These are phyloP conservation scores for Entoloma clypeatum DNA, from an alignment of 1,284 basidiomycete genomes.

Conservation along the genomic window DNA sequence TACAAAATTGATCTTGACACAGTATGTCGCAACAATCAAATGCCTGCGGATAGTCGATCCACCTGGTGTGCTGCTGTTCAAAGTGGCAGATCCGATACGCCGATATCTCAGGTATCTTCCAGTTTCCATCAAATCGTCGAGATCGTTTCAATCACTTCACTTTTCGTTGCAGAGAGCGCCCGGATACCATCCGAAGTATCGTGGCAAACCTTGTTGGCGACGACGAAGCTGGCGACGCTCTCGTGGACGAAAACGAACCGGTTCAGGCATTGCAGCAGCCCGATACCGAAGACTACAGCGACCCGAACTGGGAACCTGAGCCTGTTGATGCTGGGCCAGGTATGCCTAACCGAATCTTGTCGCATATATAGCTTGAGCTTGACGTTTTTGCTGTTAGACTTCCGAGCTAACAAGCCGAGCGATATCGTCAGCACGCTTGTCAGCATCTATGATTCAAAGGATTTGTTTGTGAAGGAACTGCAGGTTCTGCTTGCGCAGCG, in stretches of 20 bases:
- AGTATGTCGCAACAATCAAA: conserved; percentile 95
- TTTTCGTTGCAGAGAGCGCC: conserved; percentile 57
- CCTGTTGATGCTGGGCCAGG: conserved; percentile 91
- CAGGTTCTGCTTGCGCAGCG: conserved; percentile 86
- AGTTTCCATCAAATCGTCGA: neutral
- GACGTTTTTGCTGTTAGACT: too few species aligned
- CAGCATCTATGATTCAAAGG: conserved; percentile 93
- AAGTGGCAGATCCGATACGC: conserved; percentile 88
- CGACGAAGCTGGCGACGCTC: conserved; percentile 74
- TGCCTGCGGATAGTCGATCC: conserved; percentile 90
- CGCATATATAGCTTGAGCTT: conserved; percentile 1
- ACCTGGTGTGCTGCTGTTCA: conserved; percentile 86
- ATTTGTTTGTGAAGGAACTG: conserved; percentile 90
- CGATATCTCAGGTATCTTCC: conserved; percentile 70
- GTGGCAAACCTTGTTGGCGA: conserved; percentile 89
- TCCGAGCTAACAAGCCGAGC: conserved; percentile 81
- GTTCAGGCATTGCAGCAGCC: conserved; percentile 68
- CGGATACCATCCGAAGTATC: conserved; percentile 90
- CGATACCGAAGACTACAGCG: conserved; percentile 80
- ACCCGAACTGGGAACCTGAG: conserved; percentile 91
- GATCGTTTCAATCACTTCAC: conserved; percentile 5
- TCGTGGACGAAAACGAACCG: conserved; percentile 77
- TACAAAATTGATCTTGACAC: conserved; percentile 86
- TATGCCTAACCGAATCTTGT: conserved; percentile 30
- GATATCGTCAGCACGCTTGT: conserved; percentile 94